Evolutionary conservation across 1,284 basidiomycete genomes (phyloP).

Genomic region (Tremellales sp.): DNA sequence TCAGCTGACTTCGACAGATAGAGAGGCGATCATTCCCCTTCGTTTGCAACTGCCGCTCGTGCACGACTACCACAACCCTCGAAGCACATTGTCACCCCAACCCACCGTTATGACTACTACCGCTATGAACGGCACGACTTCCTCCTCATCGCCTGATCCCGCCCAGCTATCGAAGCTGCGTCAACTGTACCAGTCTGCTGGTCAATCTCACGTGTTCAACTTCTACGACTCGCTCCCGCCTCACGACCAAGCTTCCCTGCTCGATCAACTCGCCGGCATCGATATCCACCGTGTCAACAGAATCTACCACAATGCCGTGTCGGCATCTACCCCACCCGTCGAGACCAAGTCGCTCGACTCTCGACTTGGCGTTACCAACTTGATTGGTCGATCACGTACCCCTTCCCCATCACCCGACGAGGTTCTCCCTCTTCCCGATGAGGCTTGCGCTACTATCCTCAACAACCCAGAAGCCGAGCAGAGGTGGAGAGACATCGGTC

Average conservation of each 20-base stretch:
- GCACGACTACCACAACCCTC: no score
- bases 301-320: conserved; percentile 73
- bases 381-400: conserved; percentile 30
- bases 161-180: conserved; percentile 35
- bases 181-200: conserved; percentile 66
- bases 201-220: conserved; percentile 81
- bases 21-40: no score
- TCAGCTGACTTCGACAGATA: no score
- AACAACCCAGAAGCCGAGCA: conserved; percentile 56
- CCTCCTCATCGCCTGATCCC: conserved; percentile 5
- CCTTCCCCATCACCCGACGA: conserved; percentile 30
- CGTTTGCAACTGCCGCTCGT: no score
- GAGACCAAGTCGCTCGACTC: conserved; percentile 67
- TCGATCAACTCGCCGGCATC: conserved; percentile 71
- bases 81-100: neutral
- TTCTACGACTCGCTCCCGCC: conserved; percentile 76
- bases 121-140: neutral
- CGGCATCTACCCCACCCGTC: conserved; percentile 53
- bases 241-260: conserved; percentile 62
- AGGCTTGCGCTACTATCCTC: conserved; percentile 63
- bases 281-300: conserved; percentile 89
- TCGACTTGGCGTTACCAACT: conserved; percentile 7
- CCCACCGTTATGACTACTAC: conserved; percentile 5
- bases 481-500: conserved; percentile 70
- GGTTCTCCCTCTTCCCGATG: conserved; percentile 64